Conservation (phyloP, 2,329 filamentous ascomycete genomes). For the Purpureocillium lavendulum region DNA sequence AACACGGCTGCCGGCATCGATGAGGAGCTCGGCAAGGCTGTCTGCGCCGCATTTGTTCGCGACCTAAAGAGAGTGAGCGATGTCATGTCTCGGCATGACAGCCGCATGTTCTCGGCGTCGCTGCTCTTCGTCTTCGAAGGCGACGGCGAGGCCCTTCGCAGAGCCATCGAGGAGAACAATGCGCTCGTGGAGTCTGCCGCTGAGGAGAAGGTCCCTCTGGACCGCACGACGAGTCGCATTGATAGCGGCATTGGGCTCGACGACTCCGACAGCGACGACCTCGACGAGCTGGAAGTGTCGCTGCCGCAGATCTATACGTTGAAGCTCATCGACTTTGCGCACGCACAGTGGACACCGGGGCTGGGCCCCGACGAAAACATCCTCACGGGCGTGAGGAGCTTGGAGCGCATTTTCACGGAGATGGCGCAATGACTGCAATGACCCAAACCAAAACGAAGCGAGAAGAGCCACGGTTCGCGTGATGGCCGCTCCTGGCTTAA, state of each 20-base stretch:
- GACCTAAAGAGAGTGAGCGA: conserved; percentile 45
- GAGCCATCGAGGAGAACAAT: conserved; percentile 47
- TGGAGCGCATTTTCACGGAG: conserved; percentile 63
- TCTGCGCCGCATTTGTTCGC: conserved; percentile 44
- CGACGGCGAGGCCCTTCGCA: conserved; percentile 45
- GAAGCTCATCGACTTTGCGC: conserved; percentile 95
- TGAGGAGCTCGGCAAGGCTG: conserved; percentile 44
- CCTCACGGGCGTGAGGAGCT: conserved; percentile 63
- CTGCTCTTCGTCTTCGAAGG: conserved; percentile 58
- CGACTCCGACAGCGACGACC: conserved; percentile 40
- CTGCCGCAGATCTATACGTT: conserved; percentile 64
- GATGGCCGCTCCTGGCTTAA: too few species aligned
- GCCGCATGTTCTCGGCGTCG: conserved; percentile 56
- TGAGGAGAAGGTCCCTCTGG: conserved; percentile 11
- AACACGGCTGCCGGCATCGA: conserved; percentile 50
- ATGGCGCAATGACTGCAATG: conserved; percentile 31
- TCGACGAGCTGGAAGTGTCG: conserved; percentile 32
- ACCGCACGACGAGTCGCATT: conserved; percentile 34
- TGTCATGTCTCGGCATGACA: conserved; percentile 47
- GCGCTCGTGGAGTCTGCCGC: conserved; percentile 42
- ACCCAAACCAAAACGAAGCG: background rate
- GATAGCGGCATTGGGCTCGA: conserved; percentile 48
- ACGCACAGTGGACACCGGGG: conserved; percentile 76
- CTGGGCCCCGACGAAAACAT: conserved; percentile 80
- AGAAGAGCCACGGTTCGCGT: background rate